Evolutionary conservation across 176 grass and related monocot genomes (phyloP).

Genomic region (Triticum urartu): DNA sequence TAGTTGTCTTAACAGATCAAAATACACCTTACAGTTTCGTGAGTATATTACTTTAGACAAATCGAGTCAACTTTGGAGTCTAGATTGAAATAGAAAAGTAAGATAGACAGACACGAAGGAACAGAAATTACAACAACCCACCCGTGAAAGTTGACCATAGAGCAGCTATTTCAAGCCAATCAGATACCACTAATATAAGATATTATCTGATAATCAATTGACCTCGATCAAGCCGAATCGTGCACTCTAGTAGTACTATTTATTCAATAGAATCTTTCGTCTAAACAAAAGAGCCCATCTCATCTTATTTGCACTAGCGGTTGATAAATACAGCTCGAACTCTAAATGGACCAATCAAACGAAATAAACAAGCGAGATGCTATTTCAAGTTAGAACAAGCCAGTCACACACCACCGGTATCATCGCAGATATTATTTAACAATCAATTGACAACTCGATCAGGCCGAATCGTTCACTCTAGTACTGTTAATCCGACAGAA

Average conservation of each 20-base stretch:
- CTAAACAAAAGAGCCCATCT: neutral
- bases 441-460: neutral
- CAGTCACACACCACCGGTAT: neutral
- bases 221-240: neutral
- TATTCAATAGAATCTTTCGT: neutral
- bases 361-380: neutral
- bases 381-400: neutral
- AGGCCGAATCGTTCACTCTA: neutral
- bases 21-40: neutral
- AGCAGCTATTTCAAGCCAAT: neutral
- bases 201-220: neutral
- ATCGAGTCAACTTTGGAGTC: neutral
- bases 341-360: neutral
- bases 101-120: neutral
- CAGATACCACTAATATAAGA: neutral
- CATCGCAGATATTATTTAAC: neutral
- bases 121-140: neutral
- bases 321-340: neutral
- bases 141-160: neutral
- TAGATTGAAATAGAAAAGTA: neutral
- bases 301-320: neutral
- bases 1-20: neutral
- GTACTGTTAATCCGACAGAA: neutral
- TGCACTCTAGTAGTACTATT: neutral
- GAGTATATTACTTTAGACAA: neutral